phyloP scores from a whole-genome alignment of 768 basidiomycete genomes.

The Termitomyces sp. region DNA sequence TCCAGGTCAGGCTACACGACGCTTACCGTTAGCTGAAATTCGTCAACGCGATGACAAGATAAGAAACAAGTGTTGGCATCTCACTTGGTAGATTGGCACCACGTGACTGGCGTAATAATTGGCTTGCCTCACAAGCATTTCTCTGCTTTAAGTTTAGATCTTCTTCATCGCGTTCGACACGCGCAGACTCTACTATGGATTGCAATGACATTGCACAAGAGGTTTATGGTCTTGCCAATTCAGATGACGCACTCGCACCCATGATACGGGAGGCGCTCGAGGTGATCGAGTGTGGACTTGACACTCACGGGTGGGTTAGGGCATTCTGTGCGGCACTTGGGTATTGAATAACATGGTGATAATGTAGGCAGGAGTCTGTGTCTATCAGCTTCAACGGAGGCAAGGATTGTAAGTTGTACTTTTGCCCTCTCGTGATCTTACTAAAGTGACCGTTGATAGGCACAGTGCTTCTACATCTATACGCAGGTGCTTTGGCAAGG shows the following conservation, averaged over 20 bases:
- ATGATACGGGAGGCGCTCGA: constrained; percentile 75
- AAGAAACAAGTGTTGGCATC: neutral
- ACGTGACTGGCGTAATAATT: constrained; percentile 9
- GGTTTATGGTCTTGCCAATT: constrained; percentile 61
- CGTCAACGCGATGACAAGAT: neutral
- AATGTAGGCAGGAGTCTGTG: constrained; percentile 56
- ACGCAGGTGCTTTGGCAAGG: constrained; percentile 66
- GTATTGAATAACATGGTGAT: constrained; percentile 16
- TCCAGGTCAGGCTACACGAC: neutral
- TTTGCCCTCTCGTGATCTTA: constrained; percentile 1
- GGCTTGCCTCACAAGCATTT: neutral
- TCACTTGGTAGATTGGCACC: neutral
- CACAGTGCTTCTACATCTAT: constrained; percentile 91
- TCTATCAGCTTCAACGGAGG: constrained; percentile 98
- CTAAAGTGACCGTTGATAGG: constrained; percentile 41
- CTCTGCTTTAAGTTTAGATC: no score
- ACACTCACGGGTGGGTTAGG: constrained; percentile 73
- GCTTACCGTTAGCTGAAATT: neutral
- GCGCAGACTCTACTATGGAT: constrained; percentile 34
- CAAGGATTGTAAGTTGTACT: constrained; percentile 79
- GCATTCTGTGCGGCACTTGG: constrained; percentile 3
- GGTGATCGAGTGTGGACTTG: constrained; percentile 77
- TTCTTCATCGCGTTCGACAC: neutral
- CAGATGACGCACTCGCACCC: constrained; percentile 49
- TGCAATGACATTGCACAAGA: constrained; percentile 47